Evolutionary conservation across 139 green algal species (phyloP).

Genomic region (Chlamydomonas schloesseri): DNA sequence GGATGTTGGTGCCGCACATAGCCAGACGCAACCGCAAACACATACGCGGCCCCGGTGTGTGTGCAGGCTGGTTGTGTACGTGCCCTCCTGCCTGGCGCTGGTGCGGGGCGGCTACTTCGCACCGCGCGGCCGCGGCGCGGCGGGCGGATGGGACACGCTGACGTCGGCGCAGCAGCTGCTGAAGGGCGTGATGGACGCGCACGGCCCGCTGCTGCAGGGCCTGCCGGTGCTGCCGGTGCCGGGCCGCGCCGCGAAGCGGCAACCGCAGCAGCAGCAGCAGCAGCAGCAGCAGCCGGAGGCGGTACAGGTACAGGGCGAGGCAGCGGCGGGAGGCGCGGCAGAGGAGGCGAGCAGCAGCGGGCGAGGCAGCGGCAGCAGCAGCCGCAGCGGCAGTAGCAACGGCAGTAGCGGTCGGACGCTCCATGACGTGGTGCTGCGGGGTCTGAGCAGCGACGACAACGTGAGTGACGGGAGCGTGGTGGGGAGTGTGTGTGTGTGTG

Average conservation of each 20-base stretch:
- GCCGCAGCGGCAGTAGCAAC: not conserved
- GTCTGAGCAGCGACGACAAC: conserved; percentile 56
- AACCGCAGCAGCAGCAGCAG: not conserved
- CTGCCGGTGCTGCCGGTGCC: conserved; percentile 41
- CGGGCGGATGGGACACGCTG: conserved; percentile 73
- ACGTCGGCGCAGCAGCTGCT: conserved; percentile 73
- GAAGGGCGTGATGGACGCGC: conserved; percentile 50
- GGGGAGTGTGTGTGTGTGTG: not conserved
- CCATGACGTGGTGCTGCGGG: conserved; percentile 48
- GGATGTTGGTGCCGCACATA: no score
- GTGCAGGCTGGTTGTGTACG: conserved; percentile 73
- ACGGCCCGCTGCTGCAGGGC: conserved; percentile 61
- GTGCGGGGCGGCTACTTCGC: conserved; percentile 67
- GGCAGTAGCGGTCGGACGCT: not conserved
- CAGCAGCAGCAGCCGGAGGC: not conserved
- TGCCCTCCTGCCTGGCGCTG: conserved; percentile 69
- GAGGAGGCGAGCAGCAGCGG: not conserved
- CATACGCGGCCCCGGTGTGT: not conserved
- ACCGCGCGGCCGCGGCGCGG: conserved; percentile 31
- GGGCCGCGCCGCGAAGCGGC: not conserved
- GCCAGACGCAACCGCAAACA: no score
- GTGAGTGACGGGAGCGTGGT: conserved; percentile 30
- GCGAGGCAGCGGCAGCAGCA: not conserved
- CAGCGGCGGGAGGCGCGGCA: not conserved
- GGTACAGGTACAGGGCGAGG: not conserved